These are phyloP conservation scores for Penicillium simplicissimum DNA, from an alignment of 495 filamentous ascomycete species.

Conservation along the genomic window DNA sequence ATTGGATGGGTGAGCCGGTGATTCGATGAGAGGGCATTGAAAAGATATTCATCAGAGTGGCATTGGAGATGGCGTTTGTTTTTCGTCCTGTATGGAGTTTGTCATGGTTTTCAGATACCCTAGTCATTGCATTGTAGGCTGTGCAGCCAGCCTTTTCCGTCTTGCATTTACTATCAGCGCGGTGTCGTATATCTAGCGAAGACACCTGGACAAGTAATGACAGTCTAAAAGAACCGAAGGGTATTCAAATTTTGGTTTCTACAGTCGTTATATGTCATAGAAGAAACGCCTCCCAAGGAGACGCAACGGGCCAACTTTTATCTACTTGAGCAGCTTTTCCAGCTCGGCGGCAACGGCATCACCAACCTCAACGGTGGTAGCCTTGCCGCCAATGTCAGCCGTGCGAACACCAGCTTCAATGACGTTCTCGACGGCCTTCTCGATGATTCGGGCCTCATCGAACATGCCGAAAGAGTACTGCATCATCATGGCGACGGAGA, in stretches of 20 bases:
- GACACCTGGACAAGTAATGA: background rate
- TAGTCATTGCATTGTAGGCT: conserved; percentile 12
- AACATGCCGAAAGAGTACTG: conserved; percentile 53
- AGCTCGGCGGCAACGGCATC: conserved; percentile 53
- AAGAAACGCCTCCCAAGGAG: conserved; percentile 6
- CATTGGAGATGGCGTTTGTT: conserved; percentile 6
- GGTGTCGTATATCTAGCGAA: background rate
- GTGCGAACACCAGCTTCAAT: conserved; percentile 55
- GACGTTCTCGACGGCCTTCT: conserved; percentile 54
- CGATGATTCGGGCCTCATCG: conserved; percentile 52
- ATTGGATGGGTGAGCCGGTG: conserved; percentile 63
- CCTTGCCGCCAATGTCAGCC: conserved; percentile 55
- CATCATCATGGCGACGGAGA: conserved; percentile 58
- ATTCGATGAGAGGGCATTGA: conserved; percentile 38
- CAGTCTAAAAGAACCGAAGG: conserved; percentile 21
- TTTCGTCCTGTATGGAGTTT: conserved; percentile 23
- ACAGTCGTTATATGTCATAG: conserved; percentile 30
- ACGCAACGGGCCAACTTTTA: conserved; percentile 7
- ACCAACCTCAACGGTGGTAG: conserved; percentile 52
- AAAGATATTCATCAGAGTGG: conserved; percentile 6
- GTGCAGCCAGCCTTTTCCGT: background rate
- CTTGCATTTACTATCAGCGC: background rate
- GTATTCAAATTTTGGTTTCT: conserved; percentile 32
- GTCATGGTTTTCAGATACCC: conserved; percentile 38
- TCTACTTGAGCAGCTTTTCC: conserved; percentile 47